phyloP scores from a whole-genome alignment of 129 eudicot genomes.

The Lactuca sativa region DNA sequence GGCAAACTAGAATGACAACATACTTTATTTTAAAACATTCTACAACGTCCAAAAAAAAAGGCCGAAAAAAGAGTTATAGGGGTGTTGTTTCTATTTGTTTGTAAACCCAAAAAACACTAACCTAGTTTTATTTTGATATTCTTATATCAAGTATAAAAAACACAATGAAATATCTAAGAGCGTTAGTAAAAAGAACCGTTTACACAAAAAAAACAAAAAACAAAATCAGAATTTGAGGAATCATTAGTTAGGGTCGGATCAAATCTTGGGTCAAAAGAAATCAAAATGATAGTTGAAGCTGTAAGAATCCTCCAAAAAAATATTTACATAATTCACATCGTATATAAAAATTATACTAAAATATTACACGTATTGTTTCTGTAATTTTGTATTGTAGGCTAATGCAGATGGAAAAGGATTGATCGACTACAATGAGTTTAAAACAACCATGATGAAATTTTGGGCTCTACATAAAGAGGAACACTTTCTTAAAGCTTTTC shows the following conservation, averaged over 20 bases:
- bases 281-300: conserved; percentile 66
- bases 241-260: conserved; percentile 70
- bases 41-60: too few relatives aligned
- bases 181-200: too few relatives aligned
- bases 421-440: conserved; percentile 74
- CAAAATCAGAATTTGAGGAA: conserved; percentile 27
- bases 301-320: conserved; percentile 36
- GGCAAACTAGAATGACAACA: too few relatives aligned
- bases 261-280: conserved; percentile 60
- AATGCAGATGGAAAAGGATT: conserved; percentile 77
- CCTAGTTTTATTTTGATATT: too few relatives aligned
- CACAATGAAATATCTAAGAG: too few relatives aligned
- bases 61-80: too few relatives aligned
- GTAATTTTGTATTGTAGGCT: conserved; percentile 42
- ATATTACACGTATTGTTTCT: background rate
- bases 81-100: too few relatives aligned
- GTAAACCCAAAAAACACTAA: too few relatives aligned
- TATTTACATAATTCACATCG: too few relatives aligned
- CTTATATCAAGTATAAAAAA: too few relatives aligned
- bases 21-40: too few relatives aligned
- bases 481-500: conserved; percentile 57
- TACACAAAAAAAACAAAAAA: too few relatives aligned
- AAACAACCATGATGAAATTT: conserved; percentile 78
- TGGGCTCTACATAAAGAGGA: conserved; percentile 63
- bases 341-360: background rate